A percentile compares a stretch with the other conserved stretches of the same genome.
phyloP scores from a whole-genome alignment of 257 asterid genomes.

The Knoxia roxburghii region DNA sequence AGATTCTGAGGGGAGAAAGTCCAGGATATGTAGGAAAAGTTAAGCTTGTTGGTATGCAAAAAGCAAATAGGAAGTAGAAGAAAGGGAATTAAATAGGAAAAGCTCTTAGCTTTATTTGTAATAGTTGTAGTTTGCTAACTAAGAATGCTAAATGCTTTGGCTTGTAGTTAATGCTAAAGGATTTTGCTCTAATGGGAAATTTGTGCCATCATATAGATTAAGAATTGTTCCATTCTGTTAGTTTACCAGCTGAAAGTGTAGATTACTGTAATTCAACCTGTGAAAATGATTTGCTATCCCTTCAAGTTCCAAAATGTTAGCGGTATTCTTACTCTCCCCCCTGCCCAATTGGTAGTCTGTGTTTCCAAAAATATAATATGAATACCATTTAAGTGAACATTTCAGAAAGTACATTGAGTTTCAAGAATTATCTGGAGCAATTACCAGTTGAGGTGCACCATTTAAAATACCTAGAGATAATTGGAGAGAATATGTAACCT shows the following conservation, averaged over 20 bases:
- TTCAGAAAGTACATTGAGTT: not conserved
- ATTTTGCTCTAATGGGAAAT: not conserved
- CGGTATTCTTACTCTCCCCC: no score
- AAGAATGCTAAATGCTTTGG: not conserved
- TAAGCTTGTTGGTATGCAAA: not conserved
- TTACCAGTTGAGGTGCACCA: not conserved
- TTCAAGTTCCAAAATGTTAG: not conserved
- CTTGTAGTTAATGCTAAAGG: not conserved
- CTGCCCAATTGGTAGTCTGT: no score
- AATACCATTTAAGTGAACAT: no score
- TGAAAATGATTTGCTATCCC: not conserved
- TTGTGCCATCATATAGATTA: not conserved
- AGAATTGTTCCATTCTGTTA: not conserved
- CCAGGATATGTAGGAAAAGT: not conserved
- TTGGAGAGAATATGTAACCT: not conserved
- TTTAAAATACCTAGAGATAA: no score
- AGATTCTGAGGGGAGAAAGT: no score
- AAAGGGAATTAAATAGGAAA: not conserved
- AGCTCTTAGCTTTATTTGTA: not conserved
- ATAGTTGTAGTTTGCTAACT: not conserved
- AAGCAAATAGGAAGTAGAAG: not conserved
- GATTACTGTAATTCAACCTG: not conserved
- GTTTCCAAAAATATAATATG: no score
- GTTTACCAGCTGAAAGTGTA: not conserved
- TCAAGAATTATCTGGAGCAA: not conserved